Conservation (phyloP, 1,139 yeast species). For the Geotrichum fermentans region DNA sequence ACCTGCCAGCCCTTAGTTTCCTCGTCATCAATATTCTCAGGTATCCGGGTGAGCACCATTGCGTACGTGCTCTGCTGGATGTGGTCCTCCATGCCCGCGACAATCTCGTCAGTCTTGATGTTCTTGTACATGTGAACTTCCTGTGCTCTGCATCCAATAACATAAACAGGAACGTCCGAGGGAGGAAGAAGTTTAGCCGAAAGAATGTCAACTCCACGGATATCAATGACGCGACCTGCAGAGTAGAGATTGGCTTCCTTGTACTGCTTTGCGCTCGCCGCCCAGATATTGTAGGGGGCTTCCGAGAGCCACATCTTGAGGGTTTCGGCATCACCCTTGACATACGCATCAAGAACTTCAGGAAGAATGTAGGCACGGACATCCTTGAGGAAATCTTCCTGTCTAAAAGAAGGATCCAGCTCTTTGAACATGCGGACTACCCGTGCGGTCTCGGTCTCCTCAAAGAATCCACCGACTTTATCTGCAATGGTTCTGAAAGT, state of each 20-base stretch:
- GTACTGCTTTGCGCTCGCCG: conserved; percentile 88
- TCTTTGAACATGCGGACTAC: conserved; percentile 79
- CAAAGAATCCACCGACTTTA: conserved; percentile 81
- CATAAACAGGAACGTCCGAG: conserved; percentile 86
- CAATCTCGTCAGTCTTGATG: conserved; percentile 86
- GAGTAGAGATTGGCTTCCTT: conserved; percentile 88
- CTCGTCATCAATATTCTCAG: conserved; percentile 84
- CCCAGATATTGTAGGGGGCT: conserved; percentile 93
- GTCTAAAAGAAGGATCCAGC: conserved; percentile 84
- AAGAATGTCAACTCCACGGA: conserved; percentile 90
- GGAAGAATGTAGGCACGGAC: conserved; percentile 91
- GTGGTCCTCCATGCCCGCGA: conserved; percentile 94
- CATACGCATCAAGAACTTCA: conserved; percentile 91
- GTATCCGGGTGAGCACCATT: conserved; percentile 88
- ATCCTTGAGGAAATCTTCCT: conserved; percentile 75
- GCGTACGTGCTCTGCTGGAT: conserved; percentile 91
- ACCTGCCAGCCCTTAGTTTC: conserved; percentile 98
- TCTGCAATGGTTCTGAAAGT: conserved; percentile 74
- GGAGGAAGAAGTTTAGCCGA: conserved; percentile 88
- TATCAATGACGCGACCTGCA: conserved; percentile 87
- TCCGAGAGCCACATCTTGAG: conserved; percentile 91
- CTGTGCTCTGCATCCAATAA: conserved; percentile 94
- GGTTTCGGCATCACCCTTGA: conserved; percentile 79
- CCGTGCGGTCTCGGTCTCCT: conserved; percentile 93
- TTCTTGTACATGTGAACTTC: conserved; percentile 88